phyloP scores from a whole-genome alignment of 495 filamentous ascomycete genomes.

The Penicillium arizonense region DNA sequence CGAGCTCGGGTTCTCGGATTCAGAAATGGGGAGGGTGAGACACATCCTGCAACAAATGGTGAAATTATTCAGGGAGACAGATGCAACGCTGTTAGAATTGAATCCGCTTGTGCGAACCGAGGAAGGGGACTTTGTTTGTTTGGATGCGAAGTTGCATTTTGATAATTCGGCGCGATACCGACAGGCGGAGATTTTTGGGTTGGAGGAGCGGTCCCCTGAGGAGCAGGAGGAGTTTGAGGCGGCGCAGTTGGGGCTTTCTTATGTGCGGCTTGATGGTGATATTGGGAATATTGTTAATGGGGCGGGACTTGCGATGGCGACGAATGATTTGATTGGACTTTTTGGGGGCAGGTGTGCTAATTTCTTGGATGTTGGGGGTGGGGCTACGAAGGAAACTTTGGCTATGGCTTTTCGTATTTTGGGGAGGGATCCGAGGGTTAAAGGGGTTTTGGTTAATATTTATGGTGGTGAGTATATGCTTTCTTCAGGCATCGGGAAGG shows the following conservation, averaged over 20 bases:
- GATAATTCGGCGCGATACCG: conserved; percentile 27
- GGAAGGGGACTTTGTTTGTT: conserved; percentile 25
- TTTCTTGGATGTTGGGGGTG: conserved; percentile 32
- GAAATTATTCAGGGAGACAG: conserved; percentile 28
- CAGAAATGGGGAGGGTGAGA: conserved; percentile 15
- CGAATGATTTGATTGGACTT: conserved; percentile 30
- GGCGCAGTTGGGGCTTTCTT: conserved; percentile 22
- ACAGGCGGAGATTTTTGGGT: conserved; percentile 22
- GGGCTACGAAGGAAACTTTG: conserved; percentile 27
- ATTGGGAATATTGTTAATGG: conserved; percentile 38
- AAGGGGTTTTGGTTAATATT: conserved; percentile 30
- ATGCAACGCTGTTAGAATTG: conserved; percentile 34
- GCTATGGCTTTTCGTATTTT: conserved; percentile 30
- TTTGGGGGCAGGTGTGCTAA: conserved; percentile 31
- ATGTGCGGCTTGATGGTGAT: conserved; percentile 31
- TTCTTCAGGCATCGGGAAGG: too few relatives aligned
- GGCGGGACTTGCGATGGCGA: conserved; percentile 36
- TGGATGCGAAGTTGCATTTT: conserved; percentile 32
- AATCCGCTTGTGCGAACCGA: conserved; percentile 31
- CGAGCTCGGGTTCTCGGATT: conserved; percentile 21
- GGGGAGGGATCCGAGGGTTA: conserved; percentile 17
- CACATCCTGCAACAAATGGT: conserved; percentile 28
- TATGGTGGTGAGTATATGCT: conserved; percentile 27
- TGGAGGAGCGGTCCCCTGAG: conserved; percentile 19
- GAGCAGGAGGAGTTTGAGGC: conserved; percentile 21